These are phyloP conservation scores for Clavariopsis aquatica DNA, from an alignment of 495 filamentous ascomycete genomes.

Conservation along the genomic window DNA sequence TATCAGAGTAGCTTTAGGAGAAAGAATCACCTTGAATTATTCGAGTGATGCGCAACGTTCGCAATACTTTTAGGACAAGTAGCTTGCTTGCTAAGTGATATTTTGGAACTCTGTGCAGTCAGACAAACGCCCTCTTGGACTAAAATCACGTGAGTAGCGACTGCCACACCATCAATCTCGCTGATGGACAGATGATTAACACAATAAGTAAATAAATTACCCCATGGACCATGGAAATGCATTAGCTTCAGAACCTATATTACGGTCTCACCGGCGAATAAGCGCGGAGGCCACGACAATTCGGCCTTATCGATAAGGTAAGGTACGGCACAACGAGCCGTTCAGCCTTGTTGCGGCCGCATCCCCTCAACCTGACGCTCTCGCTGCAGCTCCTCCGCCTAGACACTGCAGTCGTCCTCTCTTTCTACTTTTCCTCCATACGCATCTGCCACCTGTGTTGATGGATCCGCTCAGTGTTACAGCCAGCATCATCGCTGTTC, in stretches of 20 bases:
- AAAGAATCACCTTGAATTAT: background rate
- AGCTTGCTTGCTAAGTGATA: slow-evolving; percentile 4
- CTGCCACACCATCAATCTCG: background rate
- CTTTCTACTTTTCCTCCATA: slow-evolving; percentile 1
- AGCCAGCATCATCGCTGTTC: slow-evolving; percentile 42
- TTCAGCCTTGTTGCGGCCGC: background rate
- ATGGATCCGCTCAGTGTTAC: slow-evolving; percentile 40
- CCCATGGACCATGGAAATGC: too few species aligned
- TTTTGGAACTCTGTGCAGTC: background rate
- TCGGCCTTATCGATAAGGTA: background rate
- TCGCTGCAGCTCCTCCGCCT: slow-evolving; percentile 20
- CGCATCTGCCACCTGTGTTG: slow-evolving; percentile 2
- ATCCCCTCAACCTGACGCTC: slow-evolving; percentile 8
- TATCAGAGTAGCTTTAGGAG: slow-evolving; percentile 1
- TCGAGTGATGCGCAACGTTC: slow-evolving; percentile 4
- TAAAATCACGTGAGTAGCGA: background rate
- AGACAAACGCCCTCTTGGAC: background rate
- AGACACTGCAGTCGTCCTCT: slow-evolving; percentile 18
- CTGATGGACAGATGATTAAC: too few species aligned
- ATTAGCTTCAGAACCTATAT: background rate
- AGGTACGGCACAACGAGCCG: background rate
- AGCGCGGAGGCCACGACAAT: background rate
- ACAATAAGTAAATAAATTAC: too few species aligned
- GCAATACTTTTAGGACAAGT: background rate
- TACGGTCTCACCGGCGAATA: background rate